phyloP scores from a whole-genome alignment of 495 filamentous ascomycete species.

The Apiosordaria backusii region DNA sequence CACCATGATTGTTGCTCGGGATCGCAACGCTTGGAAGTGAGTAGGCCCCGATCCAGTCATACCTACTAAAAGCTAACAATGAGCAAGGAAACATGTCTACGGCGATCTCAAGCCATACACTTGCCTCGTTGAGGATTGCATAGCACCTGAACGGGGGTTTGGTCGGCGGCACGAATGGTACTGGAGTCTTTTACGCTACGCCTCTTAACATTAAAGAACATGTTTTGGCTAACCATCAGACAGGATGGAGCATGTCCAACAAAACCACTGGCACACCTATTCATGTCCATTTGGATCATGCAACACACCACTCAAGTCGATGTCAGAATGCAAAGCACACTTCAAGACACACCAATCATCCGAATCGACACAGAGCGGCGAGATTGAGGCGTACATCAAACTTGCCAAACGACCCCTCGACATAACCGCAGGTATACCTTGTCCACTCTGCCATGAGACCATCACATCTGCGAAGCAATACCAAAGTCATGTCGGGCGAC shows the following conservation, averaged over 20 bases:
- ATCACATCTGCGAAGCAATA: constrained; percentile 5
- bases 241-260: constrained; percentile 11
- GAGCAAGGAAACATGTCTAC: constrained; percentile 31
- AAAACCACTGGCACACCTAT: constrained; percentile 15
- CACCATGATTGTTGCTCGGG: constrained; percentile 27
- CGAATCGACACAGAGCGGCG: neutral
- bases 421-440: neutral
- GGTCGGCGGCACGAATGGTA: constrained; percentile 16
- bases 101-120: constrained; percentile 34
- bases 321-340: neutral
- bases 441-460: constrained; percentile 8
- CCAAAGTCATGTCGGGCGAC: constrained; percentile 15
- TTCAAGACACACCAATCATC: neutral
- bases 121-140: constrained; percentile 19
- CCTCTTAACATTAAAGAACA: neutral
- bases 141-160: constrained; percentile 11
- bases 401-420: neutral
- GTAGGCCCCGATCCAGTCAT: neutral
- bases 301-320: neutral
- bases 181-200: neutral
- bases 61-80: neutral
- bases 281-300: constrained; percentile 1
- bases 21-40: constrained; percentile 35
- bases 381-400: neutral
- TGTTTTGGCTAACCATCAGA: neutral